These are phyloP conservation scores for Verbena officinalis DNA, from an alignment of 257 asterid genomes.

Conservation along the genomic window DNA sequence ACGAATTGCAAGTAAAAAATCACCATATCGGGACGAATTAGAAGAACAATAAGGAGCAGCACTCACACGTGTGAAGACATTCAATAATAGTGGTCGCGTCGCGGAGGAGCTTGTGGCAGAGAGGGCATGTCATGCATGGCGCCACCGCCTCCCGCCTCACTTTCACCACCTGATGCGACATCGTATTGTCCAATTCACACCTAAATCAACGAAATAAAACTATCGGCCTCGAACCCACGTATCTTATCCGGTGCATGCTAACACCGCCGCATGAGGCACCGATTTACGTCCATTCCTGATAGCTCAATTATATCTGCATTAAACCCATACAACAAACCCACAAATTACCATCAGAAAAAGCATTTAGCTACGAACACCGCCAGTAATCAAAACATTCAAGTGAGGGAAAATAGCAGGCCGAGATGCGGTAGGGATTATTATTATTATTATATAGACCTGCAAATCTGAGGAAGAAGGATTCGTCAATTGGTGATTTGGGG, in stretches of 20 bases:
- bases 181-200: conserved; percentile 49
- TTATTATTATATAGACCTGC: conserved; percentile 29
- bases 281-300: conserved; percentile 70
- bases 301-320: conserved; percentile 51
- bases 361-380: conserved; percentile 19
- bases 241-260: conserved; percentile 69
- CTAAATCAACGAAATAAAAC: conserved; percentile 39
- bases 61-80: conserved; percentile 96
- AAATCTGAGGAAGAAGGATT: conserved; percentile 39
- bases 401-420: background rate
- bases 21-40: conserved; percentile 10
- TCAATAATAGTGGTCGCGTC: conserved; percentile 95
- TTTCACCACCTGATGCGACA: conserved; percentile 89
- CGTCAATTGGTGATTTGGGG: conserved; percentile 35
- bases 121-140: conserved; percentile 99
- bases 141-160: conserved; percentile 72
- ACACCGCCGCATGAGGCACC: conserved; percentile 43
- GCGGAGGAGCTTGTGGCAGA: conserved; percentile 81
- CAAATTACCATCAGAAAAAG: conserved; percentile 28
- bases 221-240: conserved; percentile 38
- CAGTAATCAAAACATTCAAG: conserved; percentile 15
- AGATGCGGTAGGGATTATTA: conserved; percentile 32
- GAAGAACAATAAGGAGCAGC: background rate
- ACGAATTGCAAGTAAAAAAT: conserved; percentile 10
- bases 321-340: conserved; percentile 42